A percentile compares a stretch with the other conserved stretches of the same genome.
These are phyloP conservation scores for Viola pubescens DNA, from an alignment of 441 rosid species.

Conservation along the genomic window DNA sequence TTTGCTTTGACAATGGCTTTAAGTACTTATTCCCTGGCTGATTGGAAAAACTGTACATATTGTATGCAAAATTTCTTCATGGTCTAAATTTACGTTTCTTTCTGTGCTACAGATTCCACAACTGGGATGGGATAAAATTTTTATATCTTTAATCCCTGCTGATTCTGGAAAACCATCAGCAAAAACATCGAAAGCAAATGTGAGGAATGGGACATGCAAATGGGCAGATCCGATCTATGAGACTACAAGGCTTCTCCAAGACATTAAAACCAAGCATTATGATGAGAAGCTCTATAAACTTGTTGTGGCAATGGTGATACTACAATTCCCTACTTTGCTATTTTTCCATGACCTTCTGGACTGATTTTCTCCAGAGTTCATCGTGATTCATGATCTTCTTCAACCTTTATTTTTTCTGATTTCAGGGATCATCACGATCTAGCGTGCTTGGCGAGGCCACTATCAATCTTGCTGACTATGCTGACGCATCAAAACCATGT, in stretches of 20 bases:
- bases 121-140: constrained; percentile 97
- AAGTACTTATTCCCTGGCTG: no score
- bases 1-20: no score
- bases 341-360: constrained; percentile 4
- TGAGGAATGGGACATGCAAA: constrained; percentile 95
- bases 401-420: no score
- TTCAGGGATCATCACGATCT: constrained; percentile 92
- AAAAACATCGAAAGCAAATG: constrained; percentile 94
- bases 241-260: constrained; percentile 92
- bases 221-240: constrained; percentile 99
- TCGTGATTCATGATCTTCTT: background rate
- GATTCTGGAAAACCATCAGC: constrained; percentile 89
- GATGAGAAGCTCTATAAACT: constrained; percentile 86
- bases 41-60: no score
- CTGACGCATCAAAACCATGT: constrained; percentile 83
- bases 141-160: constrained; percentile 83
- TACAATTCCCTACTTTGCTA: constrained; percentile 11
- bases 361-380: background rate
- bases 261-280: constrained; percentile 65
- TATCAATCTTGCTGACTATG: constrained; percentile 90
- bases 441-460: constrained; percentile 87
- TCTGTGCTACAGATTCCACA: constrained; percentile 56
- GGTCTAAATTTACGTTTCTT: constrained; percentile 13
- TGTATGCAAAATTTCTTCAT: background rate
- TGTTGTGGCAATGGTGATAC: constrained; percentile 76